Conservation (phyloP, 208 protist genomes). For the Trypanosoma avium region DNA sequence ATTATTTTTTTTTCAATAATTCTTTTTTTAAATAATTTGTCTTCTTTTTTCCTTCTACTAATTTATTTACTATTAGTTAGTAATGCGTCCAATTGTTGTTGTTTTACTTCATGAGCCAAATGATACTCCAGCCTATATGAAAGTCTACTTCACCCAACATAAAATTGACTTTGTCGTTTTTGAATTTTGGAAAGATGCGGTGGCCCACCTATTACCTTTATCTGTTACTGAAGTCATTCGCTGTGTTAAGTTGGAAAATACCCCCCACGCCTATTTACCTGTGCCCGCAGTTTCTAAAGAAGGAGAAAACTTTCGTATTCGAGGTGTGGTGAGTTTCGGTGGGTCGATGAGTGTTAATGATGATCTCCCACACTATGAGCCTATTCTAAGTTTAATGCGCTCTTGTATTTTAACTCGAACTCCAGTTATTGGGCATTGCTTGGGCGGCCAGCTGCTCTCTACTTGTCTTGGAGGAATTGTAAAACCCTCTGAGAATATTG, state of each 20-base stretch:
- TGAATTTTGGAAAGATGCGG: slow-evolving; percentile 18
- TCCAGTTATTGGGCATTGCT: slow-evolving; percentile 33
- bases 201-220: slow-evolving; percentile 10
- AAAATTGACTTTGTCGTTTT: slow-evolving; percentile 31
- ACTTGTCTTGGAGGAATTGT: slow-evolving; percentile 25
- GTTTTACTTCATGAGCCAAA: slow-evolving; percentile 26
- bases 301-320: slow-evolving; percentile 21
- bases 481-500: slow-evolving; percentile 11
- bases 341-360: slow-evolving; percentile 38
- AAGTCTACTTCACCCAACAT: slow-evolving; percentile 11
- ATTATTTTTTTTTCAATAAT: neutral
- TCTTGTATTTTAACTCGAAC: slow-evolving; percentile 24
- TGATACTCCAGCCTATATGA: slow-evolving; percentile 30
- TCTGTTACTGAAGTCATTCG: slow-evolving; percentile 3
- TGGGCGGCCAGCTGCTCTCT: slow-evolving; percentile 29
- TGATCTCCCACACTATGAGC: slow-evolving; percentile 22
- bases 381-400: slow-evolving; percentile 16
- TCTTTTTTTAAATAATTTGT: neutral
- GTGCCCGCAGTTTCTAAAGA: neutral
- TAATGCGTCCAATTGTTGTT: slow-evolving; percentile 23
- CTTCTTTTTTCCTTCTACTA: slow-evolving; percentile 15
- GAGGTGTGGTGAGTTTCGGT: slow-evolving; percentile 28
- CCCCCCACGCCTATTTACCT: slow-evolving; percentile 7
- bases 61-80: too few relatives aligned
- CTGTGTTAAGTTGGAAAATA: slow-evolving; percentile 10